Base-by-base conservation (phyloP, 495 filamentous ascomycete species). In the Daldinia concentrica region DNA sequence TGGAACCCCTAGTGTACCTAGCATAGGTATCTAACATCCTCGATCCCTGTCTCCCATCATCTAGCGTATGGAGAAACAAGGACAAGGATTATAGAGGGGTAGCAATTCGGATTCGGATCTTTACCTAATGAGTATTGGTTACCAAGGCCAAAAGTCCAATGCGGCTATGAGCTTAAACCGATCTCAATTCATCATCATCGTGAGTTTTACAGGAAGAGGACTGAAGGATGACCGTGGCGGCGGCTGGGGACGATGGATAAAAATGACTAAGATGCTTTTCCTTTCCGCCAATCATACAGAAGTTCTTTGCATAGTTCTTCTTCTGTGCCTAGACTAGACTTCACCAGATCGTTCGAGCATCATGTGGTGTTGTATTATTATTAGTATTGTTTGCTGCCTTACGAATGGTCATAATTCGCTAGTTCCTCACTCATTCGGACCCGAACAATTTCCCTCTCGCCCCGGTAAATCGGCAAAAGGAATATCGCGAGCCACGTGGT, bases 101-200 rank as follows among this genome's bases (percentile, higher is more conserved):
- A 34, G 12, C 17, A 36, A n/a, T 34, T 41, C 37, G 17, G 59
- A 45, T 43, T 29, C 17, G 12, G 22, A 27, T 26, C 63, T 34
- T 34, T 64, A 36, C 64, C 36, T 43, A 56, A 58, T 60, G 22
- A 29, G 52, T 60, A 68, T 22, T 62, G 54, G 55, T 63, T 64
- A 64, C 59, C 45, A 14, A 60, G 43, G 0, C 39, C 39, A 17
- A 58, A 64, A 27, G 26, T 52, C 39, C 19, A 8, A 59, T 59
- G 59, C 69, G 69, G 69, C 69, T 67, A 54, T 66, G 69, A 72
- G 69, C 69, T 72, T 72, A 72, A 67, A 72, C 69, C 62, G 45
- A 68, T 67, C 59, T 72, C 64, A 67, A 52, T 67, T 54, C 41
- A 45, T 57, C 36, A 8, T 34, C 15, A 39, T 45, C 17, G 41